Percentiles rank a stretch among this genome's conserved stretches.
phyloP scores from a whole-genome alignment of 257 asterid genomes.

The Nicotiana attenuata region DNA sequence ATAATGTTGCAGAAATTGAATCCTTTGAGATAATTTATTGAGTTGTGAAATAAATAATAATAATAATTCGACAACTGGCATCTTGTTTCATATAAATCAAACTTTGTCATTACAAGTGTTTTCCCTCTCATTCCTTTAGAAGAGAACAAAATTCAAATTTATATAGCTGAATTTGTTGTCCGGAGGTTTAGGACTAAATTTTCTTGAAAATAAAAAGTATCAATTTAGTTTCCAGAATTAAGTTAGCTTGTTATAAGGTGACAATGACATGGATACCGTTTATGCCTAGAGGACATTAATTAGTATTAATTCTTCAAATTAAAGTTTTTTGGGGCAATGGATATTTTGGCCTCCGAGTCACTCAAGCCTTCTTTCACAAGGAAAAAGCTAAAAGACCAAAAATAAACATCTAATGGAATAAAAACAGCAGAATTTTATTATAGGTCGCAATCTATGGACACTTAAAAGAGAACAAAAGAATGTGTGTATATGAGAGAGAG shows the following conservation, averaged over 20 bases:
- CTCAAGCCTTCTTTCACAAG: constrained; percentile 14
- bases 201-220: too few species aligned
- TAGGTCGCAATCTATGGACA: constrained; percentile 8
- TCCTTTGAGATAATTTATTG: not conserved
- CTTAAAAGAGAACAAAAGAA: not conserved
- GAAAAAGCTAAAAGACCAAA: not conserved
- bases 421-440: not conserved
- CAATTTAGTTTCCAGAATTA: too few species aligned
- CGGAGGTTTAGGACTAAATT: too few species aligned
- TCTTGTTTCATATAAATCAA: too few species aligned
- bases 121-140: too few species aligned
- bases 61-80: not conserved
- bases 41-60: not conserved
- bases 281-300: too few species aligned
- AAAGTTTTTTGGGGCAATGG: not conserved
- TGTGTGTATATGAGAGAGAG: constrained; percentile 7
- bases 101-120: too few species aligned
- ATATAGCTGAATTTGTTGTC: too few species aligned
- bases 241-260: too few species aligned
- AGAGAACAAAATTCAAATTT: too few species aligned
- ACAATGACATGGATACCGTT: too few species aligned
- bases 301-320: not conserved
- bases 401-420: not conserved
- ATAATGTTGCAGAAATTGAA: not conserved
- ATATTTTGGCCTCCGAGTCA: constrained; percentile 10